Conservation (phyloP, 2,329 filamentous ascomycete species). For the Colletotrichum orchidophilum region DNA sequence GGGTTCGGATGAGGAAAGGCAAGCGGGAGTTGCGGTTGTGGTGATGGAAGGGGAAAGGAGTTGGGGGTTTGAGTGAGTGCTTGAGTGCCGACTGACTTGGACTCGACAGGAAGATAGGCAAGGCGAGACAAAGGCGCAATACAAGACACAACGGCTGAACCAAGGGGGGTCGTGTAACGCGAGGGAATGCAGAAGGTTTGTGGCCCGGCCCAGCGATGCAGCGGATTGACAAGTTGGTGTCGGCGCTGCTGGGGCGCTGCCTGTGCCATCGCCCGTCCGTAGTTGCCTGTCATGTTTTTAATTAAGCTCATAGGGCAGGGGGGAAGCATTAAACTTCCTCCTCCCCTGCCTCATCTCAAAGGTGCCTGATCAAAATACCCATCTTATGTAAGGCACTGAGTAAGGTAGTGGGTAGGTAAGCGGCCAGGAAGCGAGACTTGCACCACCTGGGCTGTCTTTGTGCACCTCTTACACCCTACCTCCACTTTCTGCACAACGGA, state of each 20-base stretch:
- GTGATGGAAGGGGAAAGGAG: neutral
- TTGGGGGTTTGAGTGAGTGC: neutral
- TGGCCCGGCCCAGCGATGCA: slow-evolving; percentile 18
- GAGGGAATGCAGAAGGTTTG: neutral
- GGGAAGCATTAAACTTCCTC: neutral
- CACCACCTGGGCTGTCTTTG: too few relatives aligned
- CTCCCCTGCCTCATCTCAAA: neutral
- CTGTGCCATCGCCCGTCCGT: slow-evolving; percentile 1
- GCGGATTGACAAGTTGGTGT: slow-evolving; percentile 14
- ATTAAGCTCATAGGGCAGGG: slow-evolving; percentile 9
- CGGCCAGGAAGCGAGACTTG: too few relatives aligned
- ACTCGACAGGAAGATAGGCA: neutral
- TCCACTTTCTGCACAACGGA: neutral
- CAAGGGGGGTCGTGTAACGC: neutral
- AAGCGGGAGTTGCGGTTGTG: neutral
- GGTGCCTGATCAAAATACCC: too few relatives aligned
- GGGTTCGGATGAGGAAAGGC: slow-evolving; percentile 3
- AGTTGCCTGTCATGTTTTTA: neutral
- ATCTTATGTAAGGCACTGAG: neutral
- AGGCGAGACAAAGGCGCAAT: neutral
- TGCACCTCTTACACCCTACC: too few relatives aligned
- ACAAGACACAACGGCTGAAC: neutral
- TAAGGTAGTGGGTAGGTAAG: too few relatives aligned
- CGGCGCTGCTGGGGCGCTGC: slow-evolving; percentile 17
- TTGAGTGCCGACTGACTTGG: neutral